Percentiles rank a stretch among this genome's conserved stretches.
Evolutionary conservation across 2,329 filamentous ascomycete species (phyloP).

Genomic region (Colletotrichum agaves): DNA sequence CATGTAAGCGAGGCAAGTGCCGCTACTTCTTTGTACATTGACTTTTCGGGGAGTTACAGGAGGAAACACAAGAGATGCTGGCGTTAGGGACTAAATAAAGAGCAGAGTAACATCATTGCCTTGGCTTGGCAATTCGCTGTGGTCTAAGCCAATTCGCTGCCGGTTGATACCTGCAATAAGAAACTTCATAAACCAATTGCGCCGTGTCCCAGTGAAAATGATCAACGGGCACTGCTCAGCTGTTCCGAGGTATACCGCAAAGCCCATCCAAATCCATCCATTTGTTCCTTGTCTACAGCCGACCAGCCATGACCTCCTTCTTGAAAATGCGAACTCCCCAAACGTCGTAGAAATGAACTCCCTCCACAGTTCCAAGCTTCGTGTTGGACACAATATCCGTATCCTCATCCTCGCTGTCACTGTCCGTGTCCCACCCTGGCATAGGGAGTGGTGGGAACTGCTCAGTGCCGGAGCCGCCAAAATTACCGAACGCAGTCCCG

Average conservation of each 20-base stretch:
- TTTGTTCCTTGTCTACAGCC: constrained; percentile 45
- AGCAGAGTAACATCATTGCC: background rate
- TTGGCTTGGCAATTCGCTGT: background rate
- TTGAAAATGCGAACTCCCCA: constrained; percentile 66
- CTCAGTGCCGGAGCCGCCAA: constrained; percentile 31
- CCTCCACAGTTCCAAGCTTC: constrained; percentile 53
- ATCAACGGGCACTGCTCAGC: constrained; percentile 8
- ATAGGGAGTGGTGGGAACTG: constrained; percentile 44
- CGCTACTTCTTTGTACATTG: too few relatives aligned
- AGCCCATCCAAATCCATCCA: constrained; percentile 22
- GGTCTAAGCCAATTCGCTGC: background rate
- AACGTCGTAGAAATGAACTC: constrained; percentile 56
- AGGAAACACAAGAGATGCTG: background rate
- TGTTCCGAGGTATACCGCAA: background rate
- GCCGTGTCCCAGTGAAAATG: background rate
- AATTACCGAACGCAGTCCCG: constrained; percentile 8
- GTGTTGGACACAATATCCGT: constrained; percentile 37
- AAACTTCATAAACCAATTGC: background rate
- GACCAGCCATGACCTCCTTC: constrained; percentile 62
- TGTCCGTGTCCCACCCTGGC: constrained; percentile 43
- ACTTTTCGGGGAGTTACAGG: background rate
- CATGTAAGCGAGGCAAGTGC: background rate
- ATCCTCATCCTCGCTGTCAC: constrained; percentile 49
- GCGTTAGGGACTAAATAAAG: background rate
- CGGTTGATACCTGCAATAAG: background rate